Evolutionary conservation across 2,329 filamentous ascomycete genomes (phyloP).

Genomic region (Herpotrichia juniperi): DNA sequence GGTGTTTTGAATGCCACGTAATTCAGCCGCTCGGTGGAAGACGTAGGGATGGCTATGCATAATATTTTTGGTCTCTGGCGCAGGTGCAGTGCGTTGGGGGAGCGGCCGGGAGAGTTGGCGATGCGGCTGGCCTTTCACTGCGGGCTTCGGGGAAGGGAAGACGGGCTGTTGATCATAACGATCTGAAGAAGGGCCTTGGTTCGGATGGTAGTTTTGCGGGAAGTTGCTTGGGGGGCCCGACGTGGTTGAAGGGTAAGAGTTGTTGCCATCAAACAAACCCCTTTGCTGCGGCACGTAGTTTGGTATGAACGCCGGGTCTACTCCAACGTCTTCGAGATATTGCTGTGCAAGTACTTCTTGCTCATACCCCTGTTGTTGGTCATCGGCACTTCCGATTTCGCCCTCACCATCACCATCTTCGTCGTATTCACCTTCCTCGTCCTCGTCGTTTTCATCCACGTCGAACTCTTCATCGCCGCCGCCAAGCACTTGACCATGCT

Average conservation of each 20-base stretch:
- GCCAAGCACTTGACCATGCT: constrained; percentile 12
- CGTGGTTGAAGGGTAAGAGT: constrained; percentile 47
- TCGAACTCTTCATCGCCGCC: constrained; percentile 11
- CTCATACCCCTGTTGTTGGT: constrained; percentile 7
- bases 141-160: constrained; percentile 16
- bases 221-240: constrained; percentile 30
- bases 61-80: neutral
- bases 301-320: constrained; percentile 9
- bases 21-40: neutral
- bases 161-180: constrained; percentile 1
- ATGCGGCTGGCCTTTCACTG: constrained; percentile 10
- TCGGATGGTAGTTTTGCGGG: constrained; percentile 19
- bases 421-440: constrained; percentile 12
- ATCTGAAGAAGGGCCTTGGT: constrained; percentile 15
- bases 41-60: neutral
- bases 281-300: neutral
- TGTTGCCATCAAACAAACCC: constrained; percentile 27
- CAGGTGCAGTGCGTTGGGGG: constrained; percentile 8
- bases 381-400: neutral
- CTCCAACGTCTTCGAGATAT: constrained; percentile 2
- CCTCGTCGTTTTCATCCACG: constrained; percentile 12
- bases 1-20: neutral
- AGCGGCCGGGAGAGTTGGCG: constrained; percentile 9
- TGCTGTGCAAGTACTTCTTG: neutral
- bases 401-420: constrained; percentile 12